These are phyloP conservation scores for Pythium volutum DNA, from an alignment of 352 stramenopile genomes.

Conservation along the genomic window DNA sequence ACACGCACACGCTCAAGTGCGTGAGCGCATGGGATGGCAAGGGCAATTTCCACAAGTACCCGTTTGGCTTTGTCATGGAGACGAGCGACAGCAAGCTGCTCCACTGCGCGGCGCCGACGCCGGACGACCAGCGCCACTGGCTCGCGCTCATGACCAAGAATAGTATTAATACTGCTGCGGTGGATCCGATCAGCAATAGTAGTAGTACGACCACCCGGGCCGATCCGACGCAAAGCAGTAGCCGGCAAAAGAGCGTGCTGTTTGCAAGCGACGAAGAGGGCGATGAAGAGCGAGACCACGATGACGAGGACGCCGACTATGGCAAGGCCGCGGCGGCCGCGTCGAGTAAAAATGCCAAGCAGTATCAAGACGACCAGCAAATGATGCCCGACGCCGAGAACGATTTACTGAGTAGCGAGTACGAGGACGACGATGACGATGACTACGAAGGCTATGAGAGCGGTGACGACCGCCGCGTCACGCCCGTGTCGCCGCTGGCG, in stretches of 20 bases:
- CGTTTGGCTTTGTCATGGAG: constrained; percentile 69
- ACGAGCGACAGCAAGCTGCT: constrained; percentile 72
- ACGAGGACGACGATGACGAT: constrained; percentile 21
- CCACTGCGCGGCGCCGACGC: constrained; percentile 58
- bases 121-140: constrained; percentile 58
- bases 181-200: background rate
- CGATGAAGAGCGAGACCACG: constrained; percentile 5
- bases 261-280: constrained; percentile 18
- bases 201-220: background rate
- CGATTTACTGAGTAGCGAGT: constrained; percentile 9
- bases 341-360: background rate
- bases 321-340: background rate
- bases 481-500: constrained; percentile 7
- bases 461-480: constrained; percentile 1
- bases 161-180: background rate
- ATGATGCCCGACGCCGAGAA: constrained; percentile 19
- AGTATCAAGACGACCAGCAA: constrained; percentile 6
- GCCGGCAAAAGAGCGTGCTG: background rate
- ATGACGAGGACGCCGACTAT: background rate
- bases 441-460: constrained; percentile 2
- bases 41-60: constrained; percentile 70
- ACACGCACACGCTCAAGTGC: constrained; percentile 60
- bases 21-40: constrained; percentile 78
- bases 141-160: constrained; percentile 48
- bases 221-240: background rate